Percentiles rank a stretch among this genome's conserved stretches.
Conservation (phyloP, 1,284 basidiomycete genomes). For the Leccinum subspadiceum region DNA sequence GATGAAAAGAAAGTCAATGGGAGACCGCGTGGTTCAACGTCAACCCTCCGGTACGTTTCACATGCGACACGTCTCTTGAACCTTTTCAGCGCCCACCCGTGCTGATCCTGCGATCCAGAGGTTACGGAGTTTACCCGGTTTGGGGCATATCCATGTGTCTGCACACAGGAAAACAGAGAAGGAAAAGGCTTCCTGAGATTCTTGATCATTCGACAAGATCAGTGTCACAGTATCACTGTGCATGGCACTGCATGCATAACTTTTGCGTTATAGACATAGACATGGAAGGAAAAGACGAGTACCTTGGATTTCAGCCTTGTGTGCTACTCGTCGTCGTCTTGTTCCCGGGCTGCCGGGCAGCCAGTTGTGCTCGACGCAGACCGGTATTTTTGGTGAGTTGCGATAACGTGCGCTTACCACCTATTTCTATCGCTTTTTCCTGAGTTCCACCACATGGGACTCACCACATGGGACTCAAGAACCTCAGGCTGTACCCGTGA, state of each 20-base stretch:
- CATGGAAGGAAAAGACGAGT: conserved; percentile 1
- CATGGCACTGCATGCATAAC: not conserved
- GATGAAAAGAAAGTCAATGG: conserved; percentile 69
- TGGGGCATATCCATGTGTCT: conserved; percentile 71
- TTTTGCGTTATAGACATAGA: conserved; percentile 3
- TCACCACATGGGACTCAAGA: not conserved
- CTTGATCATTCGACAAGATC: conserved; percentile 8
- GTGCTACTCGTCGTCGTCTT: not conserved
- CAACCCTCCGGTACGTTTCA: conserved; percentile 67
- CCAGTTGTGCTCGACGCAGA: not conserved
- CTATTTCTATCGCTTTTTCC: not conserved
- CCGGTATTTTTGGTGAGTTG: not conserved
- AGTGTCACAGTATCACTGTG: not conserved
- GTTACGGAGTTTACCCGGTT: conserved; percentile 70
- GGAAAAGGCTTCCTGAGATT: conserved; percentile 20
- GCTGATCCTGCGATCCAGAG: conserved; percentile 42
- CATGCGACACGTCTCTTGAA: not conserved
- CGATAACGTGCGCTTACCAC: not conserved
- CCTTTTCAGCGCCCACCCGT: conserved; percentile 1
- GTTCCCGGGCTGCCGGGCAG: not conserved
- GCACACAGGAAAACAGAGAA: conserved; percentile 49
- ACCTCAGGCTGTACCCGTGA: not conserved
- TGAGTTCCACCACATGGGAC: not conserved
- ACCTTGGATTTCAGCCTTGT: not conserved
- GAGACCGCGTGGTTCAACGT: conserved; percentile 82